A percentile compares a stretch with the other conserved stretches of the same genome.
Evolutionary conservation across 805 yeast genomes (phyloP).

Genomic region (Myxozyma udenii): DNA sequence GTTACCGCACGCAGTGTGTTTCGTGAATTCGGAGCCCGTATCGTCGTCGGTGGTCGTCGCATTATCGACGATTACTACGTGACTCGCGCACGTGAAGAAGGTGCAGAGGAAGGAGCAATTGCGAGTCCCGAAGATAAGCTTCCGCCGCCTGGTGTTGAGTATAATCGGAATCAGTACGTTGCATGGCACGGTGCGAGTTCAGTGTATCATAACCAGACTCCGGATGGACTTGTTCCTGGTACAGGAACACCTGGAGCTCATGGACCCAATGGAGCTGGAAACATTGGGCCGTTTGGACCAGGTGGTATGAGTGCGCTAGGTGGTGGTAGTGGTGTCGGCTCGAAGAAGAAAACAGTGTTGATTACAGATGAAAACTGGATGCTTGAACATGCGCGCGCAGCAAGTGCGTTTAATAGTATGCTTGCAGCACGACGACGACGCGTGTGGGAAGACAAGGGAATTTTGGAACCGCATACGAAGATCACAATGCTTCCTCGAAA

Average conservation of each 20-base stretch:
- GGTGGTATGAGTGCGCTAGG: conserved; percentile 8
- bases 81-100: conserved; percentile 49
- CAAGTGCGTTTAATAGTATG: conserved; percentile 65
- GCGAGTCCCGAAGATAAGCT: conserved; percentile 62
- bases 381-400: conserved; percentile 75
- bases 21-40: conserved; percentile 87
- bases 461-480: conserved; percentile 84
- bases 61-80: conserved; percentile 89
- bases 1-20: conserved; percentile 88
- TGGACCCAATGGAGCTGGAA: conserved; percentile 10
- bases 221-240: background rate
- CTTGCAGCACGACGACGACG: conserved; percentile 58
- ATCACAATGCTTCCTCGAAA: conserved; percentile 64
- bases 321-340: conserved; percentile 6
- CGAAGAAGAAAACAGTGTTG: conserved; percentile 34
- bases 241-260: background rate
- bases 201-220: conserved; percentile 40
- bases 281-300: conserved; percentile 4
- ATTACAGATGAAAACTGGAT: conserved; percentile 76
- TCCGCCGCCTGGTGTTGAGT: conserved; percentile 45
- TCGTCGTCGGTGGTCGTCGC: conserved; percentile 73
- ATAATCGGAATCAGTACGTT: conserved; percentile 51
- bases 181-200: conserved; percentile 52
- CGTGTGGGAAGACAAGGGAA: conserved; percentile 48
- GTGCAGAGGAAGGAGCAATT: conserved; percentile 65